phyloP scores from a whole-genome alignment of 2,329 filamentous ascomycete species.

The Pseudophaeomoniella oleicola region DNA sequence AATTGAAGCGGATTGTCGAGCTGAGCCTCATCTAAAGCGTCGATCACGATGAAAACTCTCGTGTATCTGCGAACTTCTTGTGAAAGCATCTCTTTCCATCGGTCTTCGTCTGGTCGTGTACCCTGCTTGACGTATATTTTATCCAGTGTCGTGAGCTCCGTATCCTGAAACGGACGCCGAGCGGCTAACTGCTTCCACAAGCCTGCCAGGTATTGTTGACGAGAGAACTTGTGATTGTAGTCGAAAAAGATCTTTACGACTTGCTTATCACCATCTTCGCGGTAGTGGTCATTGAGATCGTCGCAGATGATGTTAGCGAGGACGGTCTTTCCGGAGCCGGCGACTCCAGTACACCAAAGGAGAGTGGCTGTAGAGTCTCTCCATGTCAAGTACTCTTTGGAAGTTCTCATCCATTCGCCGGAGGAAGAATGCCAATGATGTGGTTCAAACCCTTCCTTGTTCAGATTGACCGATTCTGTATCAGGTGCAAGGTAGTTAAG shows the following conservation, averaged over 20 bases:
- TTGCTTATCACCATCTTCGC: background rate
- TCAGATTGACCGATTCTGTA: background rate
- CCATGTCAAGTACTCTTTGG: constrained; percentile 1
- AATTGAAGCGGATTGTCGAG: constrained; percentile 1
- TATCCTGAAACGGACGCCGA: background rate
- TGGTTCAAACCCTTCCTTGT: background rate
- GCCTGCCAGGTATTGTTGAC: background rate
- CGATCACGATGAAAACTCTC: constrained; percentile 1
- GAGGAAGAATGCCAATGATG: background rate
- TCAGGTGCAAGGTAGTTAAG: constrained; percentile 1
- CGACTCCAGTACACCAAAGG: constrained; percentile 2
- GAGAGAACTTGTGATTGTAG: background rate
- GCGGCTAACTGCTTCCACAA: constrained; percentile 1
- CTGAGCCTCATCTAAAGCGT: constrained; percentile 1
- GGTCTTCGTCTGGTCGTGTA: background rate
- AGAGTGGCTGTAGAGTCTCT: background rate
- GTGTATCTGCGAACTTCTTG: constrained; percentile 1
- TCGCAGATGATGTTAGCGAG: constrained; percentile 1
- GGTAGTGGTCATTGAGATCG: constrained; percentile 1
- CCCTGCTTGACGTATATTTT: constrained; percentile 1
- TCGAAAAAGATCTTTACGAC: constrained; percentile 2
- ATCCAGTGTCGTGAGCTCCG: background rate
- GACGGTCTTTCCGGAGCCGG: constrained; percentile 2
- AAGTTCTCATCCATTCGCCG: constrained; percentile 2
- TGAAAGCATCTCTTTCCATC: constrained; percentile 2